Conservation (phyloP, 768 basidiomycete species). For the Rhodosporidiobolus sp. region DNA sequence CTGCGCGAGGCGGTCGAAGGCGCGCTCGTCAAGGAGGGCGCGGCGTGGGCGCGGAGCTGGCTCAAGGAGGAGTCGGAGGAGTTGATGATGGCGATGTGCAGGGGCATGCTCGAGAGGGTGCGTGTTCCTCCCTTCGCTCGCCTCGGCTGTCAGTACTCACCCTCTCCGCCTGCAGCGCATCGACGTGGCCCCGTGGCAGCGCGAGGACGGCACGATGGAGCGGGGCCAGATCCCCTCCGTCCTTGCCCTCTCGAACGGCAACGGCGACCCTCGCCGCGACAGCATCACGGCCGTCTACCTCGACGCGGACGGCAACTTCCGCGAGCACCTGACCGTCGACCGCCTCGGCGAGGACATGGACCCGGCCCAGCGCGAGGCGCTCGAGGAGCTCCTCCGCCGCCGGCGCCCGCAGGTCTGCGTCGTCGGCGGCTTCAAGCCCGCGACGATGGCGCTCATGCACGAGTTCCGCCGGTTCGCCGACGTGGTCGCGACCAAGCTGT, state of each 20-base stretch:
- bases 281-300: constrained; percentile 78
- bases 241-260: constrained; percentile 88
- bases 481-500: not conserved
- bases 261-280: constrained; percentile 89
- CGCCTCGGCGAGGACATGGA: constrained; percentile 56
- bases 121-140: constrained; percentile 40
- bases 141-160: not conserved
- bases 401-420: constrained; percentile 84
- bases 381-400: constrained; percentile 74
- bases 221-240: constrained; percentile 73
- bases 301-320: constrained; percentile 81
- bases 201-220: constrained; percentile 59
- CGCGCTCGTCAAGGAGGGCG: constrained; percentile 74
- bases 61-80: constrained; percentile 88
- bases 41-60: constrained; percentile 86
- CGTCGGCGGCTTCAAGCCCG: constrained; percentile 70
- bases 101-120: constrained; percentile 67
- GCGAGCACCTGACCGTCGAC: constrained; percentile 85
- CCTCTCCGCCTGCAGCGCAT: constrained; percentile 10
- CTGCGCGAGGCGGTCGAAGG: constrained; percentile 74
- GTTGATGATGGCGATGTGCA: constrained; percentile 65
- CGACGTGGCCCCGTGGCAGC: constrained; percentile 33
- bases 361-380: constrained; percentile 53
- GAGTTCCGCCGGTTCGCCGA: constrained; percentile 27
- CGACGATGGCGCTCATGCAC: constrained; percentile 39